Evolutionary conservation across 1,284 basidiomycete genomes (phyloP).

Genomic region (Coniferiporia weirii): DNA sequence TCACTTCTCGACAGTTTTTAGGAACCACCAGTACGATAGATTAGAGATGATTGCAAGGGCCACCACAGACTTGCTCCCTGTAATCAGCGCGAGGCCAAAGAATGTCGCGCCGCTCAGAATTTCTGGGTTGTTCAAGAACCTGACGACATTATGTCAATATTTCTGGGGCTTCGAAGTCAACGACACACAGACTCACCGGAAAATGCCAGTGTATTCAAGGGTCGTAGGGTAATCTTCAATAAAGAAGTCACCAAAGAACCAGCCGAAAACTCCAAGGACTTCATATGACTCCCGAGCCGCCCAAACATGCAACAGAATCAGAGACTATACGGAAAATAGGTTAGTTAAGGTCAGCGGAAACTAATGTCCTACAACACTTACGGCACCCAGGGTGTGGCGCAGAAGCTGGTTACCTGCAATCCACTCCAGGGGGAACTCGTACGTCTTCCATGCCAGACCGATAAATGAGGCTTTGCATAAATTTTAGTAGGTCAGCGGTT

Average conservation of each 20-base stretch:
- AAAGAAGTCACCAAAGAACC: constrained; percentile 99
- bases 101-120: constrained; percentile 94
- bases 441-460: constrained; percentile 84
- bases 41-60: constrained; percentile 82
- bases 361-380: constrained; percentile 35
- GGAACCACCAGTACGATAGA: constrained; percentile 88
- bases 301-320: constrained; percentile 90
- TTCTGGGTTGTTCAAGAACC: constrained; percentile 94
- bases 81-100: constrained; percentile 89
- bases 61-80: constrained; percentile 83
- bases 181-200: constrained; percentile 48
- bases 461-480: constrained; percentile 63
- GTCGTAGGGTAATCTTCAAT: constrained; percentile 89
- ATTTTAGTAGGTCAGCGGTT: neutral
- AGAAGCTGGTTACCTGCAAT: constrained; percentile 85
- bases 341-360: neutral
- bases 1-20: constrained; percentile 82
- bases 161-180: neutral
- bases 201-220: constrained; percentile 95
- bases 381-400: constrained; percentile 80
- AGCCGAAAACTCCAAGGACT: constrained; percentile 91
- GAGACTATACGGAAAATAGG: constrained; percentile 44
- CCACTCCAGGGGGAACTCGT: constrained; percentile 78
- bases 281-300: constrained; percentile 86
- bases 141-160: constrained; percentile 23